Percentiles rank a stretch among this genome's conserved stretches.
Conservation (phyloP, 306 rosid species). For the Citrullus colocynthis region DNA sequence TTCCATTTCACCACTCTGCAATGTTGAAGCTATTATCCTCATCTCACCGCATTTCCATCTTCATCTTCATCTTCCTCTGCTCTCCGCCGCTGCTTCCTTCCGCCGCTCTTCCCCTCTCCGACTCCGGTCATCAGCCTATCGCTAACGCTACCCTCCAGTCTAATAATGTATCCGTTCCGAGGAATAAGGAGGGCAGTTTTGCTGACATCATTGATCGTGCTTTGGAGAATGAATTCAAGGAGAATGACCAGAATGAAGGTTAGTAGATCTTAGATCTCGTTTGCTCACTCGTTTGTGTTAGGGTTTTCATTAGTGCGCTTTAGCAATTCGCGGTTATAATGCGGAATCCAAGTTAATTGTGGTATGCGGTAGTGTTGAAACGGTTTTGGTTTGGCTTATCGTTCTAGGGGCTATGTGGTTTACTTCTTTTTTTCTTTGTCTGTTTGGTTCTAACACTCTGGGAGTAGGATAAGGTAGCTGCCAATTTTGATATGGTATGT, state of each 20-base stretch:
- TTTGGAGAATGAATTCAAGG: slow-evolving; percentile 84
- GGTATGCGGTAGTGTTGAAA: not conserved
- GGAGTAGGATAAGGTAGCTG: not conserved
- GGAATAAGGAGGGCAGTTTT: slow-evolving; percentile 64
- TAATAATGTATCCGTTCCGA: slow-evolving; percentile 42
- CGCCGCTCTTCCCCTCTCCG: slow-evolving; percentile 22
- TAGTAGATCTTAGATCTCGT: slow-evolving; percentile 11
- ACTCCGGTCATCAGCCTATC: slow-evolving; percentile 42
- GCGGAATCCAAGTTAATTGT: not conserved
- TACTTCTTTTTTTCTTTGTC: no score
- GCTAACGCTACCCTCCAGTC: slow-evolving; percentile 40
- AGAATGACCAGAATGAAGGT: slow-evolving; percentile 91
- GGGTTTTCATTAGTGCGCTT: not conserved
- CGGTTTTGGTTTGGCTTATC: not conserved
- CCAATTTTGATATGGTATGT: not conserved
- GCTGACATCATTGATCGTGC: slow-evolving; percentile 96
- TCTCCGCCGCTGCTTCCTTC: slow-evolving; percentile 25
- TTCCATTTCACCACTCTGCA: not conserved
- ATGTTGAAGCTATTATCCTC: not conserved
- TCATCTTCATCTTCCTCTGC: slow-evolving; percentile 16
- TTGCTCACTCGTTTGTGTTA: not conserved
- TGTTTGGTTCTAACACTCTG: not conserved
- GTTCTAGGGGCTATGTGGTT: no score
- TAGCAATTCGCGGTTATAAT: not conserved
- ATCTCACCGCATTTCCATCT: slow-evolving; percentile 1